A percentile compares a stretch with the other conserved stretches of the same genome.
These are phyloP conservation scores for Crucibulum parvulum DNA, from an alignment of 1,284 basidiomycete genomes.

Conservation along the genomic window DNA sequence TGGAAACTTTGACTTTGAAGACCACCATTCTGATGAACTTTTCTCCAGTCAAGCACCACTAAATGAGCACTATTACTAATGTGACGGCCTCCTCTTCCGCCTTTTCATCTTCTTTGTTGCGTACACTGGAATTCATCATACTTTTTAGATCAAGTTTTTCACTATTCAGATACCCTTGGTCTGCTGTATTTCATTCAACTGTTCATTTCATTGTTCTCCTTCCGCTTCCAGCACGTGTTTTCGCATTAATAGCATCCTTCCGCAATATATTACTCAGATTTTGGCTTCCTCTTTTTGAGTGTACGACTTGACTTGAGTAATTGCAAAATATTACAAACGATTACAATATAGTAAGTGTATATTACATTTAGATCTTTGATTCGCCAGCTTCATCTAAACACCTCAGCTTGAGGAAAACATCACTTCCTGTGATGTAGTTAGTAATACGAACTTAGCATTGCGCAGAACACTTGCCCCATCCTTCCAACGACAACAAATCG, in stretches of 20 bases:
- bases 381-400: constrained; percentile 75
- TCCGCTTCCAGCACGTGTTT: constrained; percentile 6
- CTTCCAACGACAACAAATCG: constrained; percentile 79
- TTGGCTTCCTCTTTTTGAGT: no score
- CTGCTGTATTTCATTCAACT: constrained; percentile 28
- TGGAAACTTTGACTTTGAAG: not conserved
- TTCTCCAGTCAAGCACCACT: constrained; percentile 48
- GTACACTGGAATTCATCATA: not conserved
- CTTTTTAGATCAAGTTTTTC: no score
- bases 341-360: not conserved
- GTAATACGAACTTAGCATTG: not conserved
- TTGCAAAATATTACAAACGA: no score
- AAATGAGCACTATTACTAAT: constrained; percentile 38
- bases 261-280: no score
- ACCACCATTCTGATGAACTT: constrained; percentile 5
- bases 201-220: constrained; percentile 9
- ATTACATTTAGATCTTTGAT: constrained; percentile 43
- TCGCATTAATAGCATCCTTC: not conserved
- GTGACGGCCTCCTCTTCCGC: not conserved
- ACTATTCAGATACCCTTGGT: constrained; percentile 1
- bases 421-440: constrained; percentile 57
- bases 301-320: no score
- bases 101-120: constrained; percentile 5
- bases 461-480: constrained; percentile 66
- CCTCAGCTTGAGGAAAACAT: constrained; percentile 78